These are phyloP conservation scores for Hanseniaspora jakobsenii DNA, from an alignment of 805 yeast genomes.

Conservation along the genomic window DNA sequence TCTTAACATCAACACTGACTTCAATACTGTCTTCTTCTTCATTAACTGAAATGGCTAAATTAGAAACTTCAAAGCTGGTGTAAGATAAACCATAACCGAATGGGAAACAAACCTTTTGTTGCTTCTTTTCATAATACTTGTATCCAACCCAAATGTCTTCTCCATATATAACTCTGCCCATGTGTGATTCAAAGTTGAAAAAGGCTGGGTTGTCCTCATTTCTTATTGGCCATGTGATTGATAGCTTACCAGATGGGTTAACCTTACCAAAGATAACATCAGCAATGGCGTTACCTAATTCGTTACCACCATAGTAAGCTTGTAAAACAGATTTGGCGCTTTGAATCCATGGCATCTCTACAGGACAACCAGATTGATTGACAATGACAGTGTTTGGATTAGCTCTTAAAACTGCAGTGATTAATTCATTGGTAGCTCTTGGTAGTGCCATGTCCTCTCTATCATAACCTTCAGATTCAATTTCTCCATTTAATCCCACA, in stretches of 20 bases:
- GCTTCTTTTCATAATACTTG: conserved; percentile 44
- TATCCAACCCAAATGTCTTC: conserved; percentile 59
- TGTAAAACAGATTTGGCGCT: conserved; percentile 37
- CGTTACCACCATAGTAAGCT: conserved; percentile 49
- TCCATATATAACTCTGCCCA: conserved; percentile 47
- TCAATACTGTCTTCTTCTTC: conserved; percentile 22
- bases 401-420: conserved; percentile 34
- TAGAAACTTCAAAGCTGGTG: conserved; percentile 36
- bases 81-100: conserved; percentile 56
- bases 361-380: conserved; percentile 52
- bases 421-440: conserved; percentile 35
- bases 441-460: conserved; percentile 42
- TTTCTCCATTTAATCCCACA: conserved; percentile 42
- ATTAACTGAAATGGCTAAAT: conserved; percentile 28
- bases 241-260: conserved; percentile 49
- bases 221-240: conserved; percentile 43
- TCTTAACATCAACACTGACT: conserved; percentile 34
- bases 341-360: conserved; percentile 42
- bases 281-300: conserved; percentile 46
- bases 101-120: conserved; percentile 40
- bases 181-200: conserved; percentile 39
- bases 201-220: conserved; percentile 46
- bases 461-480: conserved; percentile 53
- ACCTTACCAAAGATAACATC: conserved; percentile 49
- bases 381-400: conserved; percentile 44